Evolutionary conservation across 768 basidiomycete species (phyloP).

Genomic region (Pleurotus cornucopiae): DNA sequence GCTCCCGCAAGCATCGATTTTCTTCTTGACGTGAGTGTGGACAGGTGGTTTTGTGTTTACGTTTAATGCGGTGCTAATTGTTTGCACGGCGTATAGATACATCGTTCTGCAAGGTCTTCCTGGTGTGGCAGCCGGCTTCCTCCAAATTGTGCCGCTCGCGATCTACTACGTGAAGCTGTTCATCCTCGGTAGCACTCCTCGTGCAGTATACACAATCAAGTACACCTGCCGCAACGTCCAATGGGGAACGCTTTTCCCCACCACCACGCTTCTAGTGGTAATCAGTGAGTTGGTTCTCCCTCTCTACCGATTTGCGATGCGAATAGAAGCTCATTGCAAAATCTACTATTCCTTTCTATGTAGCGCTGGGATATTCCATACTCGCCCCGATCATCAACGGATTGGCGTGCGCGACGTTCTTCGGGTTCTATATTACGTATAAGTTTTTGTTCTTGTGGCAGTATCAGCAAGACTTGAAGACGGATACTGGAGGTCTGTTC

Average conservation of each 20-base stretch:
- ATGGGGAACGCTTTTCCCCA: conserved; percentile 78
- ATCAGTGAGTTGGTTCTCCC: conserved; percentile 53
- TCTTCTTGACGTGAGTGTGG: conserved; percentile 75
- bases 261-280: conserved; percentile 73
- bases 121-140: conserved; percentile 74
- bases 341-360: not conserved
- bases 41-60: not conserved
- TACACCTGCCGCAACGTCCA: conserved; percentile 60
- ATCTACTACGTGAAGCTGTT: conserved; percentile 90
- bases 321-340: not conserved
- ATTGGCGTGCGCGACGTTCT: conserved; percentile 77
- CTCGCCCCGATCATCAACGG: conserved; percentile 95
- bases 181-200: conserved; percentile 84
- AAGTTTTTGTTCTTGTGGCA: conserved; percentile 85
- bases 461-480: conserved; percentile 60
- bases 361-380: conserved; percentile 76
- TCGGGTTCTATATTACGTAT: conserved; percentile 78
- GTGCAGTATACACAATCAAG: conserved; percentile 81
- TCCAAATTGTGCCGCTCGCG: conserved; percentile 69
- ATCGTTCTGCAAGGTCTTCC: conserved; percentile 78
- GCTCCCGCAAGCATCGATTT: conserved; percentile 79
- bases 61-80: not conserved
- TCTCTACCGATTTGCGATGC: not conserved
- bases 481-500: conserved; percentile 90
- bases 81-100: conserved; percentile 48